Percentiles rank a stretch among this genome's conserved stretches.
These are phyloP conservation scores for Pinus taeda DNA, from an alignment of 75 land plant species.

Conservation along the genomic window DNA sequence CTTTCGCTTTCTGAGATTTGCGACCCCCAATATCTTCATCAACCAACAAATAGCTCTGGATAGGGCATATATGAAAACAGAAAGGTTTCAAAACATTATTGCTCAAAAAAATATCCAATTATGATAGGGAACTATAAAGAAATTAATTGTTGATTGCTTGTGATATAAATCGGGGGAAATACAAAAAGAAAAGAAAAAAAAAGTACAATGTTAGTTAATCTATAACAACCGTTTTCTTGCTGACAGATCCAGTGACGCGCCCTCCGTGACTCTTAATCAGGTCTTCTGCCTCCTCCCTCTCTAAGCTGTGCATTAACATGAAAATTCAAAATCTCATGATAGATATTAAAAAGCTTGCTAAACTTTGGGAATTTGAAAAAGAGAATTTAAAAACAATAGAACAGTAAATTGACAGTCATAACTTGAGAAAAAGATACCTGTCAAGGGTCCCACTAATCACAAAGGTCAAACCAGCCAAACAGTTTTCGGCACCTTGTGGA, in stretches of 20 bases:
- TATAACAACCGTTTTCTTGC: slow-evolving; percentile 93
- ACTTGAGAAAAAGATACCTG: slow-evolving; percentile 44
- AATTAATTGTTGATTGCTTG: not conserved
- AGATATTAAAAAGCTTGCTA: not conserved
- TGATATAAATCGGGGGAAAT: not conserved
- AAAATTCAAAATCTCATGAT: not conserved
- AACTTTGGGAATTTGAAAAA: not conserved
- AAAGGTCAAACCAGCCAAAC: slow-evolving; percentile 89
- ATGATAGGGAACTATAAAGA: not conserved
- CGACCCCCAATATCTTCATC: slow-evolving; percentile 97
- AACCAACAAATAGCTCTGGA: slow-evolving; percentile 81
- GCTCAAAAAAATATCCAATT: not conserved
- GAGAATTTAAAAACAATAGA: not conserved
- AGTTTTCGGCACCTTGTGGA: slow-evolving; percentile 91
- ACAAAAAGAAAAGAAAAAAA: not conserved
- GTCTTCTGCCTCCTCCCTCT: slow-evolving; percentile 97
- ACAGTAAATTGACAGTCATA: not conserved
- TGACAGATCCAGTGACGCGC: slow-evolving; percentile 89
- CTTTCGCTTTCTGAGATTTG: slow-evolving; percentile 89
- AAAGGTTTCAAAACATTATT: slow-evolving; percentile 3
- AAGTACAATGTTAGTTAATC: not conserved
- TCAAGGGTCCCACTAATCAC: slow-evolving; percentile 99
- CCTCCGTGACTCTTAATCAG: slow-evolving; percentile 95
- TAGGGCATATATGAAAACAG: not conserved
- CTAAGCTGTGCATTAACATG: slow-evolving; percentile 52